These are phyloP conservation scores for Balansia obtecta DNA, from an alignment of 2,329 filamentous ascomycete species.

Conservation along the genomic window DNA sequence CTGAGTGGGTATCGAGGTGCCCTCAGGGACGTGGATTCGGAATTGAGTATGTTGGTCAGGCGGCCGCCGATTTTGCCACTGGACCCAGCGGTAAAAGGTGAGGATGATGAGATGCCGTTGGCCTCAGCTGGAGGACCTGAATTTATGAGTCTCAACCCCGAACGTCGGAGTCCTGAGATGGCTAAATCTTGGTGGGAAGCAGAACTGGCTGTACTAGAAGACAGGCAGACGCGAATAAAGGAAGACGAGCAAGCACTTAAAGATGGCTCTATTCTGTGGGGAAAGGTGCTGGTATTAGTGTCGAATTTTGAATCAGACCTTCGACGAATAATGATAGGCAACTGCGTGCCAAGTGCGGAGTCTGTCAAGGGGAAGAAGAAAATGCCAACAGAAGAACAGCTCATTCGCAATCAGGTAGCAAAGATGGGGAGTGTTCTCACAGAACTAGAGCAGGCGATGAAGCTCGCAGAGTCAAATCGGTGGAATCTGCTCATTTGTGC, in stretches of 20 bases:
- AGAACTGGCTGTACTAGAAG: constrained; percentile 44
- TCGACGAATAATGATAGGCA: constrained; percentile 36
- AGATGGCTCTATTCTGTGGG: constrained; percentile 56
- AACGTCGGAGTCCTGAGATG: constrained; percentile 57
- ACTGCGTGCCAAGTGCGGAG: constrained; percentile 8
- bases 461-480: constrained; percentile 43
- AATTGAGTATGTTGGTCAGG: constrained; percentile 46
- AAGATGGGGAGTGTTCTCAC: constrained; percentile 45
- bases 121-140: constrained; percentile 30
- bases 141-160: constrained; percentile 48
- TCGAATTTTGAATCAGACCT: constrained; percentile 53
- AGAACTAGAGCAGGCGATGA: constrained; percentile 41
- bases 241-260: constrained; percentile 53
- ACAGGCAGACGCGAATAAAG: constrained; percentile 42
- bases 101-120: constrained; percentile 6
- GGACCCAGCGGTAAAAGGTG: constrained; percentile 30
- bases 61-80: constrained; percentile 43
- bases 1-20: constrained; percentile 59
- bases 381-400: constrained; percentile 20
- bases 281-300: constrained; percentile 45
- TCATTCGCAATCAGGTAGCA: constrained; percentile 33
- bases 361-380: constrained; percentile 19
- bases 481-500: constrained; percentile 70
- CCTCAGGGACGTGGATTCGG: constrained; percentile 50
- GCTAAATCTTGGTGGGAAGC: constrained; percentile 58